Percentiles rank a stretch among this genome's conserved stretches.
Conservation (phyloP, 192 early-diverging fungal species). For the Coemansia sp. region DNA sequence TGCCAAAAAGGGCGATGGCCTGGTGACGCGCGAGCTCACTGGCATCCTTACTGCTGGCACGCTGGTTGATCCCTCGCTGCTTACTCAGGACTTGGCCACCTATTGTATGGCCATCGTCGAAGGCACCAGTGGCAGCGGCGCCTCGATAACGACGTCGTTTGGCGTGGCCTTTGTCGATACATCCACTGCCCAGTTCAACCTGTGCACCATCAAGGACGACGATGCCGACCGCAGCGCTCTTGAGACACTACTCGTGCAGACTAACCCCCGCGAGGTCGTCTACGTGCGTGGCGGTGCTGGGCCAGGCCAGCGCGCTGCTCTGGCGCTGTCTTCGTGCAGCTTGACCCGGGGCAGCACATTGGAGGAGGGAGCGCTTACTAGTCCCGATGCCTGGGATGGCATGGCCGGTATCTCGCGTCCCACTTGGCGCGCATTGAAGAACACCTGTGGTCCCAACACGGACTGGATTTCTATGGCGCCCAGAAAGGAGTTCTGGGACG, state of each 20-base stretch:
- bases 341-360: slow-evolving; percentile 12
- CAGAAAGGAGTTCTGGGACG: slow-evolving; percentile 56
- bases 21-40: slow-evolving; percentile 84
- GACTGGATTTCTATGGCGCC: slow-evolving; percentile 50
- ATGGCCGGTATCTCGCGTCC: slow-evolving; percentile 52
- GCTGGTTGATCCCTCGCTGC: slow-evolving; percentile 79
- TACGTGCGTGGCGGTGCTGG: slow-evolving; percentile 51
- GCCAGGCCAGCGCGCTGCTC: slow-evolving; percentile 21
- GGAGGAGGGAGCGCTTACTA: slow-evolving; percentile 7
- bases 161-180: slow-evolving; percentile 95
- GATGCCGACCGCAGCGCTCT: slow-evolving; percentile 84
- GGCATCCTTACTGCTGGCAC: slow-evolving; percentile 88
- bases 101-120: slow-evolving; percentile 96
- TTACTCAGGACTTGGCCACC: slow-evolving; percentile 88
- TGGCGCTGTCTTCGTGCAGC: not conserved
- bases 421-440: slow-evolving; percentile 55
- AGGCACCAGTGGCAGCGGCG: slow-evolving; percentile 14
- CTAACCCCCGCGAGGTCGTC: slow-evolving; percentile 90
- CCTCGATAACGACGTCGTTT: slow-evolving; percentile 56
- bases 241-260: slow-evolving; percentile 92
- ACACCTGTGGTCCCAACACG: slow-evolving; percentile 39
- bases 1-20: slow-evolving; percentile 62
- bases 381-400: slow-evolving; percentile 50
- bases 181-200: slow-evolving; percentile 85
- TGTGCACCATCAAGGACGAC: slow-evolving; percentile 73